phyloP scores from a whole-genome alignment of 306 rosid species.

The Citrullus amarus region DNA sequence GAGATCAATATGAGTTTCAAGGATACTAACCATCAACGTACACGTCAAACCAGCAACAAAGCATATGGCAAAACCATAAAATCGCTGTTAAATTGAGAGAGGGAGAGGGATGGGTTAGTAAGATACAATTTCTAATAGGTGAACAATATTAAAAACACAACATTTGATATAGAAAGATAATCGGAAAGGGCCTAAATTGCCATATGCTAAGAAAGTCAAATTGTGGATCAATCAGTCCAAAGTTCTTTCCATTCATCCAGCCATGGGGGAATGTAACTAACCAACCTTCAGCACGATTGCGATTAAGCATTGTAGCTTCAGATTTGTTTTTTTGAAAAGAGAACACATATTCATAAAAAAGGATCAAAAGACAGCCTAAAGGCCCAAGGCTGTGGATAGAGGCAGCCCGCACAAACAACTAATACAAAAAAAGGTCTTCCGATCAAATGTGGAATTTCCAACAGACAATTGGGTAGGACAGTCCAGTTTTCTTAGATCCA shows the following conservation, averaged over 20 bases:
- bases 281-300: no score
- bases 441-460: background rate
- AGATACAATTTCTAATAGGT: background rate
- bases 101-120: slow-evolving; percentile 3
- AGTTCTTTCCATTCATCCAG: background rate
- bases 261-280: background rate
- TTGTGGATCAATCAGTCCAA: background rate
- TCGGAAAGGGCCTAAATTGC: background rate
- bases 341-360: no score
- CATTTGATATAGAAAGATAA: background rate
- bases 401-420: background rate
- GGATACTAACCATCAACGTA: slow-evolving; percentile 61
- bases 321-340: no score
- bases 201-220: background rate
- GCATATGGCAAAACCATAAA: slow-evolving; percentile 86
- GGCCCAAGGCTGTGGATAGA: no score
- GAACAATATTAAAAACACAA: background rate
- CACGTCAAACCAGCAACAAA: slow-evolving; percentile 70
- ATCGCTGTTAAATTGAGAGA: slow-evolving; percentile 43
- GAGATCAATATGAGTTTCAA: background rate
- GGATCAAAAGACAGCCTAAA: no score
- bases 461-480: background rate
- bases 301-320: no score
- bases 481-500: background rate
- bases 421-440: background rate